These are phyloP conservation scores for Calocybe indica DNA, from an alignment of 768 basidiomycete genomes.

Conservation along the genomic window DNA sequence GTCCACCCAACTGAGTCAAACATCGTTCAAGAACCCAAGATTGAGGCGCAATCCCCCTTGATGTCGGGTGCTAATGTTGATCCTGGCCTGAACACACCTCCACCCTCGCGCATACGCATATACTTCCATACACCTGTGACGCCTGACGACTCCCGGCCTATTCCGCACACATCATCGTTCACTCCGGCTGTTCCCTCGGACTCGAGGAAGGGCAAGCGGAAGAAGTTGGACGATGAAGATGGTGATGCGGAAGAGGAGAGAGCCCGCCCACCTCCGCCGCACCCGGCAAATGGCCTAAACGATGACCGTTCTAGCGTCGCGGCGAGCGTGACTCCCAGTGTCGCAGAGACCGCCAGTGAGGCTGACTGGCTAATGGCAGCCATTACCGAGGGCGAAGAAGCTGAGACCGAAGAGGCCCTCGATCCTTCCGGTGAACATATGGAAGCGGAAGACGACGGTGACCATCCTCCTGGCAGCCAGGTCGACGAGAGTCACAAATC, in stretches of 20 bases:
- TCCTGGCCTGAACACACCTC: conserved; percentile 12
- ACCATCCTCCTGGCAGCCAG: conserved; percentile 37
- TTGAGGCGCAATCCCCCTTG: neutral
- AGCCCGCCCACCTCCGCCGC: conserved; percentile 61
- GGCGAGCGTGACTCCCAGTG: conserved; percentile 57
- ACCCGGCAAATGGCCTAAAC: conserved; percentile 33
- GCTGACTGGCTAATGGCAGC: conserved; percentile 89
- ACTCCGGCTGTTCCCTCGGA: conserved; percentile 46
- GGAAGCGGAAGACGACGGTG: conserved; percentile 39
- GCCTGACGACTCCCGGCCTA: conserved; percentile 72
- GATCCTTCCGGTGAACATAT: conserved; percentile 27
- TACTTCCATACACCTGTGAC: conserved; percentile 90
- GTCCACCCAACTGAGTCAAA: conserved; percentile 4
- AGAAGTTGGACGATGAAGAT: conserved; percentile 88
- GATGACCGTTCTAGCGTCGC: conserved; percentile 55
- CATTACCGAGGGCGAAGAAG: conserved; percentile 67
- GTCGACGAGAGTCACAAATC: conserved; percentile 31
- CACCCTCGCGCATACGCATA: conserved; percentile 75
- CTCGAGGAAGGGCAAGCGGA: conserved; percentile 76
- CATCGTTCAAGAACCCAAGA: conserved; percentile 18
- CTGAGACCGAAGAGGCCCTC: conserved; percentile 34
- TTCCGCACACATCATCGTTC: conserved; percentile 54
- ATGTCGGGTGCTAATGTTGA: conserved; percentile 12
- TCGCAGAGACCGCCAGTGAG: conserved; percentile 71
- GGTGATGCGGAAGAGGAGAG: conserved; percentile 72